Conservation (phyloP, 257 asterid genomes). For the Voacanga thouarsii region DNA sequence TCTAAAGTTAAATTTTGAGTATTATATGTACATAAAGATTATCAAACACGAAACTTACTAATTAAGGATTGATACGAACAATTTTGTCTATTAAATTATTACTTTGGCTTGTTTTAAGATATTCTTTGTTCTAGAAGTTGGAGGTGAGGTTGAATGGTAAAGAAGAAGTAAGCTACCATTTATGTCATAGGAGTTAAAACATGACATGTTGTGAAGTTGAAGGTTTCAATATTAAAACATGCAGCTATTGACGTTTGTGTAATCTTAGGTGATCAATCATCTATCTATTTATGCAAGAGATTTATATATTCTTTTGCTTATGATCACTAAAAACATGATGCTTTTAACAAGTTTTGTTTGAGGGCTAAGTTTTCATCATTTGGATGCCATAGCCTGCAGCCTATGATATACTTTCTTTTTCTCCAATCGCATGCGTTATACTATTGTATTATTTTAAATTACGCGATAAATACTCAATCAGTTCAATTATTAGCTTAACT, state of each 20-base stretch:
- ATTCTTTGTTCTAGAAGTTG: neutral
- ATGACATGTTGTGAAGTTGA: neutral
- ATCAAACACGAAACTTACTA: no score
- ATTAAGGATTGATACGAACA: no score
- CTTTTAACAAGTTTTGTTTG: slow-evolving; percentile 34
- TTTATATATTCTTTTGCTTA: neutral
- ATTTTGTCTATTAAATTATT: no score
- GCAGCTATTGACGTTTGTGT: neutral
- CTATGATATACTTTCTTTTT: slow-evolving; percentile 6
- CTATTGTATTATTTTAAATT: neutral
- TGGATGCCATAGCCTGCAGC: slow-evolving; percentile 6
- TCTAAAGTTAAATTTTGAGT: no score
- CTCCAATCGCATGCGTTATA: neutral
- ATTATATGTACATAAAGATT: neutral
- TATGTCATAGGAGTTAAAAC: no score
- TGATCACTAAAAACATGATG: slow-evolving; percentile 8
- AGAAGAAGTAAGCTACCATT: neutral
- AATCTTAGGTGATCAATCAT: neutral
- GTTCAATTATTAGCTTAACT: neutral
- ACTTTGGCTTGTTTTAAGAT: no score
- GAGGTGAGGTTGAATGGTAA: neutral
- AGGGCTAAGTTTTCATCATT: slow-evolving; percentile 36
- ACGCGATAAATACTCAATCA: neutral
- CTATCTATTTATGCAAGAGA: neutral
- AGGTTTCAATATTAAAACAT: neutral